A percentile compares a stretch with the other conserved stretches of the same genome.
Conservation (phyloP, 495 filamentous ascomycete species). For the Penicillium cosmopolitanum region DNA sequence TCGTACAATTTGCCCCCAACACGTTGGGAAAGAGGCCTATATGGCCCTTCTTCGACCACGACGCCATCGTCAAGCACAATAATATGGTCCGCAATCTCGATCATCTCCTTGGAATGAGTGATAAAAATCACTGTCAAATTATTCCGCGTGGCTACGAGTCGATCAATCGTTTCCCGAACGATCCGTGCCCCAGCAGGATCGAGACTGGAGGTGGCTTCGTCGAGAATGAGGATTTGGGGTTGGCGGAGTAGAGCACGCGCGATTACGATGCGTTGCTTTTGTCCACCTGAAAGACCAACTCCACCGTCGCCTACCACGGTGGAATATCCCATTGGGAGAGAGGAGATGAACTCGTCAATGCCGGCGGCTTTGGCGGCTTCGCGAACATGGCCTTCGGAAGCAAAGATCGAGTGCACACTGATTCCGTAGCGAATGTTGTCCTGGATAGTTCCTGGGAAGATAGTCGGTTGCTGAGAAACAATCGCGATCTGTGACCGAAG, state of each 20-base stretch:
- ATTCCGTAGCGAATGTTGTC: conserved; percentile 86
- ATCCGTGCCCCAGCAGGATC: conserved; percentile 70
- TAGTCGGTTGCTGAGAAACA: conserved; percentile 76
- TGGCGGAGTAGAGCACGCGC: conserved; percentile 75
- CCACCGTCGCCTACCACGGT: conserved; percentile 82
- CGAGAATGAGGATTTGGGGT: conserved; percentile 75
- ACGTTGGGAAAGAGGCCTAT: conserved; percentile 52
- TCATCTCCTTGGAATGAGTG: conserved; percentile 83
- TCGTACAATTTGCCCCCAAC: conserved; percentile 44
- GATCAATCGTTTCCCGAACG: conserved; percentile 65
- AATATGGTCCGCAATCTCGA: conserved; percentile 72
- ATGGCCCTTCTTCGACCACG: conserved; percentile 68
- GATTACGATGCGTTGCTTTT: conserved; percentile 81
- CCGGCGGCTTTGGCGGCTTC: conserved; percentile 68
- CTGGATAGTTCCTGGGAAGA: conserved; percentile 74
- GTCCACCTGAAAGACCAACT: conserved; percentile 75
- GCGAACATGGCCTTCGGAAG: conserved; percentile 44
- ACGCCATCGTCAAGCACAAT: conserved; percentile 69
- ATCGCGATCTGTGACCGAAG: conserved; percentile 72
- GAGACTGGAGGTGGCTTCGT: conserved; percentile 84
- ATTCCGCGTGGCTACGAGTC: conserved; percentile 37
- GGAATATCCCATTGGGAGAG: conserved; percentile 72
- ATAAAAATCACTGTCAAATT: conserved; percentile 65
- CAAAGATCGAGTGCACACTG: conserved; percentile 40
- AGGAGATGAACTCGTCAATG: conserved; percentile 78